Conservation (phyloP, 768 basidiomycete species). For the Steccherinum ochraceum region DNA sequence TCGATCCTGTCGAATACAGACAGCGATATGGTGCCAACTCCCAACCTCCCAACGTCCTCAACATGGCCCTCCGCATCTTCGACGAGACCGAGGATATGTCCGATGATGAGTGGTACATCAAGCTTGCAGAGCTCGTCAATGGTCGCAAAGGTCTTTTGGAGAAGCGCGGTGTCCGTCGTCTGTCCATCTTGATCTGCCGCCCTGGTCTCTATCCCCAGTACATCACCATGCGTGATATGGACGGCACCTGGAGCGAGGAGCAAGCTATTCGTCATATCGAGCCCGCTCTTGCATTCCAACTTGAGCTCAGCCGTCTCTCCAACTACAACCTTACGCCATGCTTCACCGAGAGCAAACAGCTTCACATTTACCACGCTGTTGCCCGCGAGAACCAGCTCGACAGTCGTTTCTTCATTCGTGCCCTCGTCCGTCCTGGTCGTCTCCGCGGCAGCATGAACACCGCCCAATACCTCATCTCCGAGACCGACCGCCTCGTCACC, state of each 20-base stretch:
- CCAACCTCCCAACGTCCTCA: conserved; percentile 89
- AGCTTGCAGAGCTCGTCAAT: conserved; percentile 68
- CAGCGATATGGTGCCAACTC: conserved; percentile 68
- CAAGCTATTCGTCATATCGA: conserved; percentile 97
- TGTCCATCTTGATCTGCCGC: conserved; percentile 89
- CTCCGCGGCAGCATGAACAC: conserved; percentile 88
- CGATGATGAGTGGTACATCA: conserved; percentile 72
- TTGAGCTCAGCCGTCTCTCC: conserved; percentile 93
- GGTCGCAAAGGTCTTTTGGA: conserved; percentile 52
- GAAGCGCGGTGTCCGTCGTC: conserved; percentile 81
- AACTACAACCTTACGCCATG: conserved; percentile 96
- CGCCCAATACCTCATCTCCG: conserved; percentile 97
- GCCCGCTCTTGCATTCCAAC: conserved; percentile 95
- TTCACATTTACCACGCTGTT: conserved; percentile 95
- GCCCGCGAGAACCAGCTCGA: conserved; percentile 97
- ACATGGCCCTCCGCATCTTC: conserved; percentile 88
- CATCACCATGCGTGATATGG: conserved; percentile 78
- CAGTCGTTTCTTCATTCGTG: conserved; percentile 96
- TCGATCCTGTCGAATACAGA: conserved; percentile 62
- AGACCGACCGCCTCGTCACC: conserved; percentile 94
- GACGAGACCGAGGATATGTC: conserved; percentile 70
- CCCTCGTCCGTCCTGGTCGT: conserved; percentile 91
- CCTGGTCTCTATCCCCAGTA: conserved; percentile 90
- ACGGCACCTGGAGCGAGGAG: conserved; percentile 84
- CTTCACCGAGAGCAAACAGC: conserved; percentile 95